A percentile compares a stretch with the other conserved stretches of the same genome.
Evolutionary conservation across 2,329 filamentous ascomycete genomes (phyloP).

Genomic region (Cadophora malorum): DNA sequence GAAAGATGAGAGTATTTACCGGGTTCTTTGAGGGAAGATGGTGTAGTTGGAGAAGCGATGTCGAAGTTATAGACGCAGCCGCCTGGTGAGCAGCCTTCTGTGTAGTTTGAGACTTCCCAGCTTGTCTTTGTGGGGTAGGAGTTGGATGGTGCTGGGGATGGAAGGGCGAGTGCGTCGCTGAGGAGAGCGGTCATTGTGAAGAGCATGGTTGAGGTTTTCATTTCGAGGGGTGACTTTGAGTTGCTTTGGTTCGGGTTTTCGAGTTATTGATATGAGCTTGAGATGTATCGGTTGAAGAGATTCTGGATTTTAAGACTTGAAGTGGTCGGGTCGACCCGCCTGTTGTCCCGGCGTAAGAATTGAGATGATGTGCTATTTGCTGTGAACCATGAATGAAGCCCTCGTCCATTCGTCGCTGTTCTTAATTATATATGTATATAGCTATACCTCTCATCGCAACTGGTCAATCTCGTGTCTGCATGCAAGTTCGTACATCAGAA

Average conservation of each 20-base stretch:
- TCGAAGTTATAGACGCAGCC: slow-evolving; percentile 5
- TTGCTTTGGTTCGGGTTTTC: no score
- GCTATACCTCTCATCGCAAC: not conserved
- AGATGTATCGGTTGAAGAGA: not conserved
- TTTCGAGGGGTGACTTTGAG: not conserved
- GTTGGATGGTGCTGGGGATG: not conserved
- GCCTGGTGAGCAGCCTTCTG: slow-evolving; percentile 14
- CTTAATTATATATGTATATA: not conserved
- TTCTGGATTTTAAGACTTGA: not conserved
- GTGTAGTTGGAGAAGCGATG: not conserved
- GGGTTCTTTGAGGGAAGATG: slow-evolving; percentile 12
- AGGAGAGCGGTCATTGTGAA: not conserved
- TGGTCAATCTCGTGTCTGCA: not conserved
- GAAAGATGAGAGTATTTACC: not conserved
- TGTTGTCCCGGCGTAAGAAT: not conserved
- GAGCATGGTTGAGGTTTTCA: not conserved
- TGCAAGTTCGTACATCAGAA: not conserved
- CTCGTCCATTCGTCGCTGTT: not conserved
- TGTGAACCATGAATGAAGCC: not conserved
- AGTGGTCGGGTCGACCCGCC: not conserved
- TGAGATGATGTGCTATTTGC: not conserved
- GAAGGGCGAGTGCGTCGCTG: not conserved
- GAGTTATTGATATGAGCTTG: not conserved
- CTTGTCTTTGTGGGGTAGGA: not conserved
- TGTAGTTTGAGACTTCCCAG: slow-evolving; percentile 11